A percentile compares a stretch with the other conserved stretches of the same genome.
Conservation (phyloP, 805 yeast species). For the Yarrowia bubula region DNA sequence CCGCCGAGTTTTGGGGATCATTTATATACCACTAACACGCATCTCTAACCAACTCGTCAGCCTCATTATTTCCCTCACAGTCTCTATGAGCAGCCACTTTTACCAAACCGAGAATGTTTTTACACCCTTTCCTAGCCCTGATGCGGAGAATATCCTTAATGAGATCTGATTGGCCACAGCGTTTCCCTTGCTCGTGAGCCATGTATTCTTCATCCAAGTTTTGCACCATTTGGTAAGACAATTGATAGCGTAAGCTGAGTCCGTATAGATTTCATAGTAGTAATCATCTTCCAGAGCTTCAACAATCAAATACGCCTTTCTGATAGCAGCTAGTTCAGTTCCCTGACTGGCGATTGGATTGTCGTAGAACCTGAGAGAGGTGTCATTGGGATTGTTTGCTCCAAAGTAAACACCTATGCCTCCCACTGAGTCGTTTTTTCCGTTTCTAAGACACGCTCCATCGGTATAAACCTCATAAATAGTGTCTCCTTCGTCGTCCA, state of each 20-base stretch:
- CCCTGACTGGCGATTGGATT: background rate
- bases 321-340: background rate
- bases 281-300: background rate
- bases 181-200: background rate
- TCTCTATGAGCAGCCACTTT: background rate
- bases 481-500: background rate
- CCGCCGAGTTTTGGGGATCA: background rate
- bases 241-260: background rate
- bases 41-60: background rate
- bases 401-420: background rate
- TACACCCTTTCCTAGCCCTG: background rate
- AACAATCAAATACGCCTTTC: background rate
- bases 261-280: background rate
- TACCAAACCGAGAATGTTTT: background rate
- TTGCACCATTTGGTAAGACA: background rate
- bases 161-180: background rate
- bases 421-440: background rate
- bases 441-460: background rate
- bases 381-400: background rate
- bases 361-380: background rate
- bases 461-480: background rate
- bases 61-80: background rate
- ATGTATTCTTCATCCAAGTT: background rate
- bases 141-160: background rate
- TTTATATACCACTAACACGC: background rate